Evolutionary conservation across 2,329 filamentous ascomycete species (phyloP).

Genomic region (Xylariaceae sp.): DNA sequence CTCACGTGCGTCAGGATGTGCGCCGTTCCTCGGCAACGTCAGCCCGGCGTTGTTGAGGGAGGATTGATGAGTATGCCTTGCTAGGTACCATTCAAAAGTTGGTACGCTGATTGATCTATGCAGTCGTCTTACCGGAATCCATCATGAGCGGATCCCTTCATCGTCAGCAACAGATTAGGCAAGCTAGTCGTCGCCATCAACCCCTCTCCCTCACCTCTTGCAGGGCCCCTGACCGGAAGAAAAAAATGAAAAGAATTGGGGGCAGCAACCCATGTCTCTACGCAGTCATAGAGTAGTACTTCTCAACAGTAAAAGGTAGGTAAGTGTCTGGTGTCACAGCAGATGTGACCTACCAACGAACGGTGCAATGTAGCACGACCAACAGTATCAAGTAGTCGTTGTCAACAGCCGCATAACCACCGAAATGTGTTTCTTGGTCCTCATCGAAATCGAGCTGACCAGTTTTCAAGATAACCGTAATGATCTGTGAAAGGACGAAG

Average conservation of each 20-base stretch:
- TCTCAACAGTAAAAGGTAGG: no score
- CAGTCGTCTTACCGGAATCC: background rate
- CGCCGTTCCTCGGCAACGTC: background rate
- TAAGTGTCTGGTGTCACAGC: background rate
- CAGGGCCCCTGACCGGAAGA: background rate
- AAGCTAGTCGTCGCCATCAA: slow-evolving; percentile 2
- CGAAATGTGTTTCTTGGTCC: background rate
- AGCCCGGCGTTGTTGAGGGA: background rate
- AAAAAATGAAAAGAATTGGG: background rate
- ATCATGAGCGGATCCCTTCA: background rate
- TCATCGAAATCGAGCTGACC: background rate
- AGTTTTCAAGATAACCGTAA: background rate
- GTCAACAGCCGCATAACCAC: no score
- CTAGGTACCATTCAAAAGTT: no score
- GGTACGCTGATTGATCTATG: background rate
- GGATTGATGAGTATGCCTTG: background rate
- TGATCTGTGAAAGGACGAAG: background rate
- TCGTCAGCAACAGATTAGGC: slow-evolving; percentile 5
- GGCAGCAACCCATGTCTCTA: background rate
- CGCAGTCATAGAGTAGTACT: background rate
- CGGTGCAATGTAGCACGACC: slow-evolving; percentile 8
- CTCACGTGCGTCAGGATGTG: slow-evolving; percentile 1
- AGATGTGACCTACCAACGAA: slow-evolving; percentile 6
- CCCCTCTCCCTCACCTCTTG: background rate
- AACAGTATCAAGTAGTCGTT: no score